A percentile compares a stretch with the other conserved stretches of the same genome.
Conservation (phyloP, 495 filamentous ascomycete species). For the Penicillium goetzii region DNA sequence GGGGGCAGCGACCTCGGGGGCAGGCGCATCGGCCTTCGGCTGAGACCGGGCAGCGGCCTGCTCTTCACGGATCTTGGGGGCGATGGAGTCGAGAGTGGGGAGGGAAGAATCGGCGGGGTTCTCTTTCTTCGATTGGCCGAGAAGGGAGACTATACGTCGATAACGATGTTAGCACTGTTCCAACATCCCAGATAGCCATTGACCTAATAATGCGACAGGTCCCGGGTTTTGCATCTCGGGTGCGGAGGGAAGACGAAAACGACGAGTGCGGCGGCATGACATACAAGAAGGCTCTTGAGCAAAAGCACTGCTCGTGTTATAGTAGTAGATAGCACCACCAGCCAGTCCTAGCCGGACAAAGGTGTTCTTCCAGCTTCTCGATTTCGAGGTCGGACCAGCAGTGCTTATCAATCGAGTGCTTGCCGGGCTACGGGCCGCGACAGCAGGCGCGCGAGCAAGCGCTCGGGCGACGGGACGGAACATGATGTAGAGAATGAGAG, state of each 20-base stretch:
- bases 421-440: conserved; percentile 43
- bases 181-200: conserved; percentile 13
- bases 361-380: conserved; percentile 82
- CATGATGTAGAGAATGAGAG: conserved; percentile 48
- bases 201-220: conserved; percentile 10
- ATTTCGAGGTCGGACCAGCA: conserved; percentile 65
- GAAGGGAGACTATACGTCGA: conserved; percentile 39
- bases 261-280: conserved; percentile 31
- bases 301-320: conserved; percentile 86
- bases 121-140: conserved; percentile 29
- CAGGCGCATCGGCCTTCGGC: conserved; percentile 18
- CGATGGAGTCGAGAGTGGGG: conserved; percentile 52
- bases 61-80: conserved; percentile 46
- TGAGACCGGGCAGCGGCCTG: conserved; percentile 23
- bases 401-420: conserved; percentile 70
- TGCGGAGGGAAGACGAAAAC: conserved; percentile 1
- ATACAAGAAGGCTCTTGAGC: conserved; percentile 79
- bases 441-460: conserved; percentile 52
- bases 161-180: background rate
- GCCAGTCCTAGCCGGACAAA: conserved; percentile 73
- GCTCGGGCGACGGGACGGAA: conserved; percentile 63
- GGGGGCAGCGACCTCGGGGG: background rate
- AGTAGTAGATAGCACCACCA: conserved; percentile 82
- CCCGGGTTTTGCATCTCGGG: conserved; percentile 15
- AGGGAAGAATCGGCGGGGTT: conserved; percentile 33